phyloP scores from a whole-genome alignment of 371 early-diverging fungal genomes.

The Furculomyces boomerangus region DNA sequence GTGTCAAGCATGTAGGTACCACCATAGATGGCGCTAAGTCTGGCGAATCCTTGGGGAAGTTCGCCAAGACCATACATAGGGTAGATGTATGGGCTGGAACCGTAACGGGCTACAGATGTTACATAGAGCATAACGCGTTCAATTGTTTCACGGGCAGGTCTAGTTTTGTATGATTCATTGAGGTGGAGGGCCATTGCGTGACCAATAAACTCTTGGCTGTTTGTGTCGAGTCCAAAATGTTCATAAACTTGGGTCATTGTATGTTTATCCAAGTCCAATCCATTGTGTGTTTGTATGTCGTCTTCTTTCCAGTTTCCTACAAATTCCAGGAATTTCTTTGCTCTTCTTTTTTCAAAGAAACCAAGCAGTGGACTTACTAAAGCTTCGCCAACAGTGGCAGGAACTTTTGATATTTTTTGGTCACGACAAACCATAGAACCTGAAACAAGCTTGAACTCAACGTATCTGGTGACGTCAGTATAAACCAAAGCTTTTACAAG shows the following conservation, averaged over 20 bases:
- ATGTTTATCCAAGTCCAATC: slow-evolving; percentile 50
- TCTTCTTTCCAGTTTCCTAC: slow-evolving; percentile 68
- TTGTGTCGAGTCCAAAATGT: slow-evolving; percentile 80
- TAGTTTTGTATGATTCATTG: slow-evolving; percentile 77
- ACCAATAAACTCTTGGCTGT: slow-evolving; percentile 95
- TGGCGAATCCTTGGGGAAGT: slow-evolving; percentile 97
- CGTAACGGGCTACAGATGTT: slow-evolving; percentile 86
- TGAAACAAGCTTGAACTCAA: slow-evolving; percentile 93
- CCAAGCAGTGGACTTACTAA: slow-evolving; percentile 77
- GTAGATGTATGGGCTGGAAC: slow-evolving; percentile 99
- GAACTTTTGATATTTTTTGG: slow-evolving; percentile 83
- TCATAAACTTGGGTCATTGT: slow-evolving; percentile 83
- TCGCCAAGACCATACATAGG: slow-evolving; percentile 99
- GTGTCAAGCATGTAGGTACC: slow-evolving; percentile 96
- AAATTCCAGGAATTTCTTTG: slow-evolving; percentile 94
- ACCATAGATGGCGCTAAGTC: slow-evolving; percentile 91
- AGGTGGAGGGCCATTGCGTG: slow-evolving; percentile 97
- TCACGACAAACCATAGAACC: slow-evolving; percentile 91
- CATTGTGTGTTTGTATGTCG: slow-evolving; percentile 66
- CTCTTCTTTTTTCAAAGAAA: slow-evolving; percentile 87
- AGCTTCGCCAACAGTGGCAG: slow-evolving; percentile 82
- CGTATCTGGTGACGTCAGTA: slow-evolving; percentile 93
- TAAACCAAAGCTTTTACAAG: slow-evolving; percentile 74
- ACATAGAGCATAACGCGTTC: slow-evolving; percentile 89
- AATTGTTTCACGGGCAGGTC: slow-evolving; percentile 82